Percentiles rank a stretch among this genome's conserved stretches.
Evolutionary conservation across 495 filamentous ascomycete genomes (phyloP).

Genomic region (Astrocystis sublimbata): DNA sequence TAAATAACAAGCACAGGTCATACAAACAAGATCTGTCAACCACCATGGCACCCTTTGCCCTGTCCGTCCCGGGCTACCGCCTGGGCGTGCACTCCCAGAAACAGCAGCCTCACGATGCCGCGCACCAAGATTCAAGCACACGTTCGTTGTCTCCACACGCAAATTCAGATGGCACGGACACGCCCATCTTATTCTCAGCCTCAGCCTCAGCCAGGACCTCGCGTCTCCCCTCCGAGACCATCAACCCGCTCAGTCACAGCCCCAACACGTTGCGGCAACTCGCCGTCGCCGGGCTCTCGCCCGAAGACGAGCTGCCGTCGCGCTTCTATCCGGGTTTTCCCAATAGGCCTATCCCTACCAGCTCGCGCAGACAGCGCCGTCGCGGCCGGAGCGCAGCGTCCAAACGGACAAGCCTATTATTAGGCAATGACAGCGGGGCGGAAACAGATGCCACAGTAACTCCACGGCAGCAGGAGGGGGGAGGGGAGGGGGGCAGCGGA

Average conservation of each 20-base stretch:
- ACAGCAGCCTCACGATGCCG: constrained; percentile 2
- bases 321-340: constrained; percentile 41
- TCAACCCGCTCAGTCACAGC: constrained; percentile 50
- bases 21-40: neutral
- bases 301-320: constrained; percentile 39
- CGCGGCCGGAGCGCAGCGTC: neutral
- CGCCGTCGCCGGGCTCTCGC: constrained; percentile 38
- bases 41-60: constrained; percentile 28
- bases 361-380: constrained; percentile 6
- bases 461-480: too few species aligned
- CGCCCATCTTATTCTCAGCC: too few species aligned
- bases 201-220: constrained; percentile 16
- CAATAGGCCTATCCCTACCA: constrained; percentile 38
- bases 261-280: constrained; percentile 44
- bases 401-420: neutral
- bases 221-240: constrained; percentile 34
- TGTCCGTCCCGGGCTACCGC: constrained; percentile 28
- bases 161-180: constrained; percentile 14
- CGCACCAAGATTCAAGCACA: neutral
- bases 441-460: neutral
- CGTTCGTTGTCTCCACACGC: neutral
- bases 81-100: constrained; percentile 26
- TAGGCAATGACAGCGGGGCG: neutral
- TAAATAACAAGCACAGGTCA: neutral
- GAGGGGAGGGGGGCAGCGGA: too few species aligned